phyloP scores from a whole-genome alignment of 805 yeast genomes.

The Cyberlindnera mrakii region DNA sequence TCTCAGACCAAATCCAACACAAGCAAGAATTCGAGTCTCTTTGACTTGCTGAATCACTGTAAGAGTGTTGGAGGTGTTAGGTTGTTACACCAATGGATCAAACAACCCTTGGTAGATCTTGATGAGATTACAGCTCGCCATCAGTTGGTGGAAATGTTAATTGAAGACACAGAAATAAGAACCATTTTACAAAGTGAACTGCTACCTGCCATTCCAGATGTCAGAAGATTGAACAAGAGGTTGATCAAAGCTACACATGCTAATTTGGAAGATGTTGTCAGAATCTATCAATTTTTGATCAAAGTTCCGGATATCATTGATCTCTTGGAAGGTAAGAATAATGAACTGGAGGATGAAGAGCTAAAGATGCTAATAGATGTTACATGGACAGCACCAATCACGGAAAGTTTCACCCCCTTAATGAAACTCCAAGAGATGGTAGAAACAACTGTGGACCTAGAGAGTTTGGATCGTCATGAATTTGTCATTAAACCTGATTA shows the following conservation, averaged over 20 bases:
- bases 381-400: constrained; percentile 56
- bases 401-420: constrained; percentile 43
- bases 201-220: constrained; percentile 73
- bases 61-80: constrained; percentile 87
- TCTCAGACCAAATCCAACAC: constrained; percentile 35
- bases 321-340: constrained; percentile 39
- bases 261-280: constrained; percentile 80
- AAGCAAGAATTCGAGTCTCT: constrained; percentile 51
- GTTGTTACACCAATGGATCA: constrained; percentile 86
- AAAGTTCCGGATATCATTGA: constrained; percentile 64
- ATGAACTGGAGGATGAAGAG: constrained; percentile 26
- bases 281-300: constrained; percentile 75
- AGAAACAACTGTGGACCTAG: constrained; percentile 86
- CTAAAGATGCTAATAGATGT: constrained; percentile 34
- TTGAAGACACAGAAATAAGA: constrained; percentile 65
- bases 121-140: constrained; percentile 63
- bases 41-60: constrained; percentile 82
- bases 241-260: constrained; percentile 43
- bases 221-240: constrained; percentile 68
- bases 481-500: constrained; percentile 85
- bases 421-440: constrained; percentile 75
- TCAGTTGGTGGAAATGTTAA: constrained; percentile 61
- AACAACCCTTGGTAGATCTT: constrained; percentile 80
- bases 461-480: constrained; percentile 76
- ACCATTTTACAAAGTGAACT: constrained; percentile 60